Evolutionary conservation across 129 eudicot species (phyloP).

Genomic region (Ambrosia artemisiifolia): DNA sequence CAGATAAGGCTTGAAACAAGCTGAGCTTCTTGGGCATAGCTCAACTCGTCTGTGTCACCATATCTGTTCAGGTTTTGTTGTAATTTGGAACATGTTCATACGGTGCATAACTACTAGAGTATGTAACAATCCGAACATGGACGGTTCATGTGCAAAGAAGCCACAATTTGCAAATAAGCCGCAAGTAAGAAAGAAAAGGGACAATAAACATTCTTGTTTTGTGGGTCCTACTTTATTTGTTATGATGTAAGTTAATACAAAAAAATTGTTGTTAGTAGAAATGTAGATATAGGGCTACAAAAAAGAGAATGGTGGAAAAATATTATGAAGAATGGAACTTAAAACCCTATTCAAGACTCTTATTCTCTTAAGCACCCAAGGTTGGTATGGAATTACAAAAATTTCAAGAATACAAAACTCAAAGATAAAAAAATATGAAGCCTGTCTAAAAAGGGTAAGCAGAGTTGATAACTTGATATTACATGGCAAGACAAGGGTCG

Average conservation of each 20-base stretch:
- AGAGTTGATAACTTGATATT: constrained; percentile 1
- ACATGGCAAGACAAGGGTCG: no score
- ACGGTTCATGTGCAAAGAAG: constrained; percentile 5
- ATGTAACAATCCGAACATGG: background rate
- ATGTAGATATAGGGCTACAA: background rate
- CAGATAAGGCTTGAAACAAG: background rate
- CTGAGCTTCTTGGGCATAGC: background rate
- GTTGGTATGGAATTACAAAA: no score
- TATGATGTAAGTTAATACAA: background rate
- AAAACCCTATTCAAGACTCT: background rate
- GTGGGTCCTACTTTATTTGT: background rate
- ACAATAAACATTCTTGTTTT: background rate
- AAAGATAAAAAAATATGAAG: no score
- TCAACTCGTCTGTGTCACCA: background rate
- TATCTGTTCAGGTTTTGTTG: background rate
- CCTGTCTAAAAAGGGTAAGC: no score
- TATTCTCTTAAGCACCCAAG: background rate
- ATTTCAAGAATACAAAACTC: no score
- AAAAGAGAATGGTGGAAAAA: background rate
- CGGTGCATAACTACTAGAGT: background rate
- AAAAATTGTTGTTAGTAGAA: background rate
- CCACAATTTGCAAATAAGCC: background rate
- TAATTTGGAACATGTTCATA: background rate
- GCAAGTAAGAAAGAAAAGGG: background rate
- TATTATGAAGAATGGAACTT: background rate